These are phyloP conservation scores for Colletotrichum tropicicola DNA, from an alignment of 2,329 filamentous ascomycete species.

Conservation along the genomic window DNA sequence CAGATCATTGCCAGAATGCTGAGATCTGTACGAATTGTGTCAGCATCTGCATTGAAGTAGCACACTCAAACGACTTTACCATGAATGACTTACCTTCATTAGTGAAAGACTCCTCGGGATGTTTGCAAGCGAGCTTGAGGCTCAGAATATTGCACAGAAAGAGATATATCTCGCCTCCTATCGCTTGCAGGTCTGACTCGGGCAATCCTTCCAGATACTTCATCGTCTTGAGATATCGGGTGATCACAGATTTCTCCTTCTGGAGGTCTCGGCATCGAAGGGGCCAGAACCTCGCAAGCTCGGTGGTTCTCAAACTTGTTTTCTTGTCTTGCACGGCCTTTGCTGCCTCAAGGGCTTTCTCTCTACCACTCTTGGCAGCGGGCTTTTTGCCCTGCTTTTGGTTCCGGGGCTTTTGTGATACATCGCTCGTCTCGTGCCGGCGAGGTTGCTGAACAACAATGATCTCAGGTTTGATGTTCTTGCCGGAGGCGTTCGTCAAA, in stretches of 20 bases:
- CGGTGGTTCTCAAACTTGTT: conserved; percentile 39
- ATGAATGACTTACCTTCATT: background rate
- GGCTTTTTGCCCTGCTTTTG: conserved; percentile 29
- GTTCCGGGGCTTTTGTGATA: background rate
- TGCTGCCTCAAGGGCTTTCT: conserved; percentile 45
- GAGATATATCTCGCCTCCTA: conserved; percentile 45
- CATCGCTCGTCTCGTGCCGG: no score
- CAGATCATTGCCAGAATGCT: background rate
- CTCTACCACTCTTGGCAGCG: conserved; percentile 33
- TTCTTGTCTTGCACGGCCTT: conserved; percentile 45
- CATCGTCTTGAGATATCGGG: conserved; percentile 57
- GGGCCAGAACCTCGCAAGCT: conserved; percentile 53
- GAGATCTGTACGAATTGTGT: no score
- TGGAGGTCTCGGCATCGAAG: conserved; percentile 54
- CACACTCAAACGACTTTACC: no score
- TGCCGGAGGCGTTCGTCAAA: conserved; percentile 71
- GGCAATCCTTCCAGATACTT: conserved; percentile 49
- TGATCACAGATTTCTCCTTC: conserved; percentile 49
- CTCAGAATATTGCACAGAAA: conserved; percentile 47
- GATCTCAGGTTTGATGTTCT: conserved; percentile 69
- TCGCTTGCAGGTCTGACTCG: conserved; percentile 38
- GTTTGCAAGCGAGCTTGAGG: conserved; percentile 33
- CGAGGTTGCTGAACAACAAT: conserved; percentile 58
- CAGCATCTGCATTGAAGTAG: no score
- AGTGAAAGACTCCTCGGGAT: background rate